Conservation (phyloP, 179 eudicot species). For the Sideroxylon spinosum region DNA sequence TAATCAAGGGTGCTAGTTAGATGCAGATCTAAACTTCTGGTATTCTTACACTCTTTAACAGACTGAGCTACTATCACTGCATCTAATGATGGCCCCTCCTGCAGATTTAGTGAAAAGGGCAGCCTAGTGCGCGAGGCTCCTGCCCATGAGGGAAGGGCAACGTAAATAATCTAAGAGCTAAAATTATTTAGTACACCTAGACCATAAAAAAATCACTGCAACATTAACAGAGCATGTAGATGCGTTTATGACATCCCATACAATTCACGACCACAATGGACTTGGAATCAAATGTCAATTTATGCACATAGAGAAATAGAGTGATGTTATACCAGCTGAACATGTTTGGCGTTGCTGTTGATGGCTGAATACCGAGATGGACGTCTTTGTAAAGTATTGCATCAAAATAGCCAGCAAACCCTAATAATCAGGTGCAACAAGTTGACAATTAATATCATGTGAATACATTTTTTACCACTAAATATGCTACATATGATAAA, state of each 20-base stretch:
- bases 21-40: not conserved
- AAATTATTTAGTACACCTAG: not conserved
- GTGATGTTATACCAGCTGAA: conserved; percentile 71
- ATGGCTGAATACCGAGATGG: conserved; percentile 95
- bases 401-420: conserved; percentile 97
- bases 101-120: too few species aligned
- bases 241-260: not conserved
- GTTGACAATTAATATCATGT: not conserved
- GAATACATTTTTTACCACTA: not conserved
- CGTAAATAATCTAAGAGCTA: too few species aligned
- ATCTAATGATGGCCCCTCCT: too few species aligned
- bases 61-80: too few species aligned
- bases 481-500: too few species aligned
- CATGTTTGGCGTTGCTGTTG: conserved; percentile 92
- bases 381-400: conserved; percentile 88
- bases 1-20: not conserved
- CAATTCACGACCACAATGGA: not conserved
- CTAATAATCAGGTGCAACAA: conserved; percentile 33
- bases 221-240: not conserved
- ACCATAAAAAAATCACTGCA: not conserved
- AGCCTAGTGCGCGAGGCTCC: too few species aligned
- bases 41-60: too few species aligned
- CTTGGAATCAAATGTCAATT: not conserved
- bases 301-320: not conserved
- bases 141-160: too few species aligned